Conservation (phyloP, 805 yeast species). For the Nakazawaea wyomingensis region DNA sequence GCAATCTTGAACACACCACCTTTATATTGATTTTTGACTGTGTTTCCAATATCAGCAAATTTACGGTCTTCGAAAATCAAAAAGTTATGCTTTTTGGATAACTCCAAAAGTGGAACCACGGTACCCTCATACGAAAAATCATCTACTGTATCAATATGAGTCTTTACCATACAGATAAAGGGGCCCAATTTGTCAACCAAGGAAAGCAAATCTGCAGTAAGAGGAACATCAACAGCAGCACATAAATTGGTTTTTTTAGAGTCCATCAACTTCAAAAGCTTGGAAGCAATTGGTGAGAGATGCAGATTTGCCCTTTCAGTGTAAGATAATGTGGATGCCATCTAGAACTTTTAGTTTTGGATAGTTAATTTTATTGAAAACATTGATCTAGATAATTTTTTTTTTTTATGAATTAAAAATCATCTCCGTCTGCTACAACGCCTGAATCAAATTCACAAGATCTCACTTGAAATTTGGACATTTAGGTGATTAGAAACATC, state of each 20-base stretch:
- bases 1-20: constrained; percentile 90
- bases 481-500: no score
- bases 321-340: constrained; percentile 36
- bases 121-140: constrained; percentile 84
- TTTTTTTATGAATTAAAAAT: background rate
- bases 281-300: constrained; percentile 72
- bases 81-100: constrained; percentile 80
- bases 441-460: no score
- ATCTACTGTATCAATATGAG: constrained; percentile 89
- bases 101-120: constrained; percentile 61
- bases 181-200: constrained; percentile 86
- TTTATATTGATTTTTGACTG: constrained; percentile 89
- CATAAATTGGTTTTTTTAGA: constrained; percentile 82
- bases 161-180: constrained; percentile 83
- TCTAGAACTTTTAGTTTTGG: no score
- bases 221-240: constrained; percentile 88
- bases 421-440: no score
- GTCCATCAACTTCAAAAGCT: constrained; percentile 70
- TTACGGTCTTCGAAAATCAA: constrained; percentile 95
- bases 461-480: no score
- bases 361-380: no score
- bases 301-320: constrained; percentile 66
- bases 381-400: background rate
- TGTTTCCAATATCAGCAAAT: constrained; percentile 97
- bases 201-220: constrained; percentile 67